A percentile compares a stretch with the other conserved stretches of the same genome.
These are phyloP conservation scores for Linum tenue DNA, from an alignment of 345 rosid genomes.

Conservation along the genomic window DNA sequence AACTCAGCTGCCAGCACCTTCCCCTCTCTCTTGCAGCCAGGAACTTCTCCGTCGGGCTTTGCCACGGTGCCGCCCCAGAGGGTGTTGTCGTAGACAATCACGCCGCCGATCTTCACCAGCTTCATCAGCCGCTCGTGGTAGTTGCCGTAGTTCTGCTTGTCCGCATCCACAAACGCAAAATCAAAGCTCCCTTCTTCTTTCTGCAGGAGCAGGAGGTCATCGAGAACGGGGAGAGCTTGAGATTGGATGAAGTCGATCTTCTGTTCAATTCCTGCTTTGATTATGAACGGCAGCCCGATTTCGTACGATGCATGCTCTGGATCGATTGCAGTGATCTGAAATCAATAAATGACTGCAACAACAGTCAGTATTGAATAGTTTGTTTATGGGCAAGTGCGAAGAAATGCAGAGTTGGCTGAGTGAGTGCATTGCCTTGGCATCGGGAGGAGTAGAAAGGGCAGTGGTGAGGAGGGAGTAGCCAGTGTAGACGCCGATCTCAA, in stretches of 20 bases:
- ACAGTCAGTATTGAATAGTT: neutral
- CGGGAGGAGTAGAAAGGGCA: neutral
- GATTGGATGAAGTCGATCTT: constrained; percentile 5
- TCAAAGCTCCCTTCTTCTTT: constrained; percentile 1
- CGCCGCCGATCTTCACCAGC: constrained; percentile 1
- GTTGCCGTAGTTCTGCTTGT: constrained; percentile 1
- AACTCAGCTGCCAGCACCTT: neutral
- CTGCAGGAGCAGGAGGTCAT: neutral
- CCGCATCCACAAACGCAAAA: constrained; percentile 1
- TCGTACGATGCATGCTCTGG: neutral
- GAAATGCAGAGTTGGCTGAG: neutral
- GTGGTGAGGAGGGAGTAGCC: too few relatives aligned
- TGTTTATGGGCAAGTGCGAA: neutral
- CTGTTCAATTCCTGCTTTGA: constrained; percentile 7
- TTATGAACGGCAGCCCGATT: neutral
- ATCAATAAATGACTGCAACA: neutral
- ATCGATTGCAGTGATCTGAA: constrained; percentile 5
- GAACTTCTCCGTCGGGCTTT: neutral
- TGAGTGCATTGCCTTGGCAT: neutral
- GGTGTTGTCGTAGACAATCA: constrained; percentile 4
- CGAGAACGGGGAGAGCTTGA: neutral
- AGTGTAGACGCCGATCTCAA: too few relatives aligned
- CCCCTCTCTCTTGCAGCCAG: neutral
- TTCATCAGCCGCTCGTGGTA: constrained; percentile 2
- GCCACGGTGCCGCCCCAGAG: constrained; percentile 4